phyloP scores from a whole-genome alignment of 306 rosid genomes.

The Prunus mume region DNA sequence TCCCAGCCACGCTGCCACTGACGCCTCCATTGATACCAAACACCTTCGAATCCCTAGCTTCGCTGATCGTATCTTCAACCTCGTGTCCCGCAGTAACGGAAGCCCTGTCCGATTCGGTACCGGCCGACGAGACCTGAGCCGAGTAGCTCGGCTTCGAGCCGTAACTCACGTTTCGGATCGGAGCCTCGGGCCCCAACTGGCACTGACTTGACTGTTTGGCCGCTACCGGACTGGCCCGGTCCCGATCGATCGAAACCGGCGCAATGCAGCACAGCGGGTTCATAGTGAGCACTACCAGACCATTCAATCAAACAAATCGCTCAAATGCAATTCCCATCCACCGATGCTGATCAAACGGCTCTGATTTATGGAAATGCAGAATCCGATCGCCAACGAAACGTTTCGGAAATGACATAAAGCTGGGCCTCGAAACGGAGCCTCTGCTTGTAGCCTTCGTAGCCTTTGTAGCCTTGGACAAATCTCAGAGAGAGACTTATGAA shows the following conservation, averaged over 20 bases:
- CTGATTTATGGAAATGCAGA: constrained; percentile 19
- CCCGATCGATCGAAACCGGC: constrained; percentile 97
- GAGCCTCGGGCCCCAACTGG: constrained; percentile 56
- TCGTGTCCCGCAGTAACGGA: constrained; percentile 39
- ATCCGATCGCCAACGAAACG: constrained; percentile 33
- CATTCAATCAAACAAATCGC: constrained; percentile 14
- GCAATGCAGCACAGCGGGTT: constrained; percentile 99
- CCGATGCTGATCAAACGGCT: constrained; percentile 7
- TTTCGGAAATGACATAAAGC: constrained; percentile 37
- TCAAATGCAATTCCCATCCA: background rate
- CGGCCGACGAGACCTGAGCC: constrained; percentile 56
- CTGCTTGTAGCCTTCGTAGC: background rate
- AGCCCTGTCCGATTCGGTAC: constrained; percentile 48
- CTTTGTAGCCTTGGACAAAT: background rate
- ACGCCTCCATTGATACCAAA: constrained; percentile 43
- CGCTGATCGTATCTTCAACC: constrained; percentile 44
- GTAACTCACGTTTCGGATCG: constrained; percentile 42
- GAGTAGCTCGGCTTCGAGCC: constrained; percentile 58
- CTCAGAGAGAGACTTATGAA: background rate
- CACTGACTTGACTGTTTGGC: constrained; percentile 48
- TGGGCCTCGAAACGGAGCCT: background rate
- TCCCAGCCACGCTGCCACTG: constrained; percentile 72
- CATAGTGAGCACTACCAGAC: constrained; percentile 34
- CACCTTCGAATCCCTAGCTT: constrained; percentile 60
- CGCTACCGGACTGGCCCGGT: constrained; percentile 48